A percentile compares a stretch with the other conserved stretches of the same genome.
Evolutionary conservation across 2,329 filamentous ascomycete species (phyloP).

Genomic region (Fusarium napiforme): DNA sequence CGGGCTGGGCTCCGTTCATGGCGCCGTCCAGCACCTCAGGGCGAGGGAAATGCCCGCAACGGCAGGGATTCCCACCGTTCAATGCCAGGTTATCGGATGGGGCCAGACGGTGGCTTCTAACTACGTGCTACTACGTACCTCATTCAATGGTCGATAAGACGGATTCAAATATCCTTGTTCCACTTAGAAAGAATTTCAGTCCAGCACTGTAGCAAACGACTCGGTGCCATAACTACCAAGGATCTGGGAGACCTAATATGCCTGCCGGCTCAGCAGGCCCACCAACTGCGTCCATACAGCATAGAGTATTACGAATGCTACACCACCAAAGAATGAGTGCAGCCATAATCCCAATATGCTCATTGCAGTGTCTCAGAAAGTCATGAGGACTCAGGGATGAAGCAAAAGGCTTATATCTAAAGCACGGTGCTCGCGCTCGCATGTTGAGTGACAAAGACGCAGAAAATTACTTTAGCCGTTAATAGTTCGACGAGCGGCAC

Average conservation of each 20-base stretch:
- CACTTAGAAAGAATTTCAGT: slow-evolving; percentile 15
- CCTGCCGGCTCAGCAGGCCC: background rate
- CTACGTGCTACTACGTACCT: slow-evolving; percentile 20
- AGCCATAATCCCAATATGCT: background rate
- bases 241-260: slow-evolving; percentile 25
- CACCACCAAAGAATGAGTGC: slow-evolving; percentile 1
- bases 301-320: background rate
- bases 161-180: slow-evolving; percentile 29
- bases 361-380: slow-evolving; percentile 20
- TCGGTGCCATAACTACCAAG: slow-evolving; percentile 16
- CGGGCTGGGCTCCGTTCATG: slow-evolving; percentile 36
- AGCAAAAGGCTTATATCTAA: background rate
- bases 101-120: slow-evolving; percentile 44
- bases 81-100: slow-evolving; percentile 43
- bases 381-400: slow-evolving; percentile 11
- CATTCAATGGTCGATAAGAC: slow-evolving; percentile 40
- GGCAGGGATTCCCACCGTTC: slow-evolving; percentile 37
- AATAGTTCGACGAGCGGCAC: slow-evolving; percentile 28
- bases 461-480: slow-evolving; percentile 21
- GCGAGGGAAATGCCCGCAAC: slow-evolving; percentile 35
- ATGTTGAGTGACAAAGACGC: slow-evolving; percentile 12
- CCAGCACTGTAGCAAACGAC: slow-evolving; percentile 23
- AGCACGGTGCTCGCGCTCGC: slow-evolving; percentile 16
- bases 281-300: background rate
- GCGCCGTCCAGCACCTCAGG: slow-evolving; percentile 24